A percentile compares a stretch with the other conserved stretches of the same genome.
Evolutionary conservation across 176 grass and related monocot genomes (phyloP).

Genomic region (Oryza australiensis): DNA sequence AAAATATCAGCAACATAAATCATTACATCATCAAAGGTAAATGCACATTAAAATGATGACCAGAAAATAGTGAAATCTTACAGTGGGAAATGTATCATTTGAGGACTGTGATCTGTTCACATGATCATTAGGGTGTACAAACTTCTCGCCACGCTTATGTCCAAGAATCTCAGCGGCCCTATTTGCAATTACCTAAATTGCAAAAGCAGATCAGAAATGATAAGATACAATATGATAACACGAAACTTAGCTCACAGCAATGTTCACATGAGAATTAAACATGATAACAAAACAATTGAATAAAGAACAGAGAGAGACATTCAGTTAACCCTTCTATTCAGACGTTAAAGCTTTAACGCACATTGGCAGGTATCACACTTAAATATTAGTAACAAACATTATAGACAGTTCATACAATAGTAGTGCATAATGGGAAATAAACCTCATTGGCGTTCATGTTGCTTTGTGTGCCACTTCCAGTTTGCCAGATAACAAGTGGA

Average conservation of each 20-base stretch:
- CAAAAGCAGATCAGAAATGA: slow-evolving; percentile 28
- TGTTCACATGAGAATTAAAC: slow-evolving; percentile 1
- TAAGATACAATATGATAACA: slow-evolving; percentile 21
- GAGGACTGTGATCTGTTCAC: slow-evolving; percentile 98
- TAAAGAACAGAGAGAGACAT: not conserved
- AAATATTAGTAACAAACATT: not conserved
- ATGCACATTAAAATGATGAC: not conserved
- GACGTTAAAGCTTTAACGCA: slow-evolving; percentile 7
- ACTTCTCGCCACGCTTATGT: slow-evolving; percentile 82
- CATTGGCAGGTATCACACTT: not conserved
- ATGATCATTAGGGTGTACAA: slow-evolving; percentile 98
- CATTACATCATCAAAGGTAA: slow-evolving; percentile 16
- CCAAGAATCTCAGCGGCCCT: slow-evolving; percentile 96
- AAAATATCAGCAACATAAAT: slow-evolving; percentile 41
- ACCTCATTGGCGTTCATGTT: slow-evolving; percentile 99
- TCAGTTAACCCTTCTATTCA: not conserved
- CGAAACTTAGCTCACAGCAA: slow-evolving; percentile 5
- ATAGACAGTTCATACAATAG: slow-evolving; percentile 17
- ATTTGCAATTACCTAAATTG: slow-evolving; percentile 89
- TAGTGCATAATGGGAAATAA: slow-evolving; percentile 20
- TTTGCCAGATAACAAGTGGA: slow-evolving; percentile 99
- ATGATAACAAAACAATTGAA: not conserved
- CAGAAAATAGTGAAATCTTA: slow-evolving; percentile 49
- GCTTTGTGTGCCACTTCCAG: slow-evolving; percentile 98
- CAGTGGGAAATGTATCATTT: slow-evolving; percentile 99